Percentiles rank a stretch among this genome's conserved stretches.
phyloP scores from a whole-genome alignment of 805 yeast species.

The Sugiyamaella marilandica region DNA sequence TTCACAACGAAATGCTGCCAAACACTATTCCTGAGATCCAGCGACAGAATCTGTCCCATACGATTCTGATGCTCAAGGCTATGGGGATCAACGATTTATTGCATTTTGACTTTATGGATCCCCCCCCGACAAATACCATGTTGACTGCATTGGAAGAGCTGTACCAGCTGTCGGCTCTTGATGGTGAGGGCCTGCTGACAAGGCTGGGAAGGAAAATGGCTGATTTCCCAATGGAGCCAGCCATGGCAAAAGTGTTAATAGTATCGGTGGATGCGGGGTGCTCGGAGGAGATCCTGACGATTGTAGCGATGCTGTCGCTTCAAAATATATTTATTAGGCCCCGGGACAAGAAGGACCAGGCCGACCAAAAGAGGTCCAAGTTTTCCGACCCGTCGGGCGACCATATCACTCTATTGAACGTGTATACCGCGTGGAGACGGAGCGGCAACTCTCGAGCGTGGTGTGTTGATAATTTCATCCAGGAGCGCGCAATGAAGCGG shows the following conservation, averaged over 20 bases:
- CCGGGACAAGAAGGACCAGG: conserved; percentile 53
- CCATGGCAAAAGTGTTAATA: conserved; percentile 71
- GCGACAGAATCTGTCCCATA: conserved; percentile 72
- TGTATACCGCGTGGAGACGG: conserved; percentile 73
- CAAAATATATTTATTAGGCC: conserved; percentile 68
- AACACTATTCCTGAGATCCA: conserved; percentile 91
- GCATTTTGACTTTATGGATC: conserved; percentile 85
- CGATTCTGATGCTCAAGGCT: conserved; percentile 70
- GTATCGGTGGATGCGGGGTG: conserved; percentile 59
- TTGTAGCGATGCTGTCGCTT: conserved; percentile 82
- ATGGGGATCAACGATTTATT: conserved; percentile 80
- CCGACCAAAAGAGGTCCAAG: conserved; percentile 56
- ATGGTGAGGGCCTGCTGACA: conserved; percentile 73
- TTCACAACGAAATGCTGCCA: conserved; percentile 65
- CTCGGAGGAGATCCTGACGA: conserved; percentile 61
- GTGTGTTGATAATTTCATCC: conserved; percentile 82
- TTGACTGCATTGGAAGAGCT: conserved; percentile 72
- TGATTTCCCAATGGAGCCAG: conserved; percentile 88
- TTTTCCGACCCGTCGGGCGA: conserved; percentile 64
- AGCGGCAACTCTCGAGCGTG: conserved; percentile 65
- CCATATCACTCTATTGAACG: conserved; percentile 67
- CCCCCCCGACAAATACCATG: conserved; percentile 71
- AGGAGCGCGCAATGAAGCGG: conserved; percentile 64
- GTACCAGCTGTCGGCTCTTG: conserved; percentile 84
- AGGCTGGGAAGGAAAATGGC: conserved; percentile 80